Percentiles rank a stretch among this genome's conserved stretches.
Conservation (phyloP, 352 stramenopile genomes). For the Globisporangium barbulae region DNA sequence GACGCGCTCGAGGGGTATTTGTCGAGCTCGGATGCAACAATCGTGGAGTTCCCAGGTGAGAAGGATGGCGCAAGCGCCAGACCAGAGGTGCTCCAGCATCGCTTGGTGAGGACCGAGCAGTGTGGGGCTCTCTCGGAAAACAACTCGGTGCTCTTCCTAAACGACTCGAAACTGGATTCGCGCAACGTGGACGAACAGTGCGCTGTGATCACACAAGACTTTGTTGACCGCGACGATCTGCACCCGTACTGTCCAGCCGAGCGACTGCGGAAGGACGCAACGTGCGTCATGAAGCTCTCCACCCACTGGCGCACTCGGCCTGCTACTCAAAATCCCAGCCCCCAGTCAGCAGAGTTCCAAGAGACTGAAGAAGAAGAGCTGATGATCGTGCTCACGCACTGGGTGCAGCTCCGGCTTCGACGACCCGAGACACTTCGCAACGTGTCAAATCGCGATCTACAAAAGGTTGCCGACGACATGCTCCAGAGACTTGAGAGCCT, state of each 20-base stretch:
- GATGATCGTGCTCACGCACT: background rate
- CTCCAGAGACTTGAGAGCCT: background rate
- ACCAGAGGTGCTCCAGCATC: background rate
- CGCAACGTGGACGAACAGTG: background rate
- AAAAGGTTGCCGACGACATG: background rate
- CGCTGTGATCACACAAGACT: slow-evolving; percentile 1
- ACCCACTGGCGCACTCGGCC: background rate
- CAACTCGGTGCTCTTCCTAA: slow-evolving; percentile 6
- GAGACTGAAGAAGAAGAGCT: background rate
- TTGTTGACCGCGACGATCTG: slow-evolving; percentile 11
- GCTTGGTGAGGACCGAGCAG: background rate
- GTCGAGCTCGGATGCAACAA: slow-evolving; percentile 34
- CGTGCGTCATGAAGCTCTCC: slow-evolving; percentile 6
- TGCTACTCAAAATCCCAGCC: background rate
- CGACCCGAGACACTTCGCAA: background rate
- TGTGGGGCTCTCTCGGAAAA: slow-evolving; percentile 3
- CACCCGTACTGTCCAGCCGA: slow-evolving; percentile 6
- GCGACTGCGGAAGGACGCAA: slow-evolving; percentile 8
- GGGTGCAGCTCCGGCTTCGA: background rate
- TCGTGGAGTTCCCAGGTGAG: slow-evolving; percentile 33
- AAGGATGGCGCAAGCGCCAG: slow-evolving; percentile 16
- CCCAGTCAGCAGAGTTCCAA: background rate
- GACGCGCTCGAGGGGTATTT: slow-evolving; percentile 32
- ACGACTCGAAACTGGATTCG: background rate
- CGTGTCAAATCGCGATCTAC: background rate